Percentiles rank a stretch among this genome's conserved stretches.
These are phyloP conservation scores for Hygrophorus russula DNA, from an alignment of 768 basidiomycete species.

Conservation along the genomic window DNA sequence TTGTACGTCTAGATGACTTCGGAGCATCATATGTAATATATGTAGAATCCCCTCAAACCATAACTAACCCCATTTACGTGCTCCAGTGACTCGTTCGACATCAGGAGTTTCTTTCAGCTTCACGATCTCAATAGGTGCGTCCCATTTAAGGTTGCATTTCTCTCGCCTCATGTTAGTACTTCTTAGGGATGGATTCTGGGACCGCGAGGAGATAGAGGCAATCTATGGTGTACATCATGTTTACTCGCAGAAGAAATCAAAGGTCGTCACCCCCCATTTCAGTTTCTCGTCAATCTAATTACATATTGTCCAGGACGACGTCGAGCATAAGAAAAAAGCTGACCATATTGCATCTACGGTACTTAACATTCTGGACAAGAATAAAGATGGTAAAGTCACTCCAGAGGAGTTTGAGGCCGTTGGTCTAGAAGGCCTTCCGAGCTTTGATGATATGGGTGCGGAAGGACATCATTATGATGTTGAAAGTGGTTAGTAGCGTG, in stretches of 20 bases:
- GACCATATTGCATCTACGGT: conserved; percentile 65
- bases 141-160: neutral
- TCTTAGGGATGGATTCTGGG: conserved; percentile 68
- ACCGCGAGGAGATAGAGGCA: conserved; percentile 83
- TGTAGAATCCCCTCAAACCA: neutral
- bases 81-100: conserved; percentile 68
- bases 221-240: conserved; percentile 95
- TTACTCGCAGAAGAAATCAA: conserved; percentile 73
- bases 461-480: conserved; percentile 92
- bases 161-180: neutral
- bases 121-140: conserved; percentile 83
- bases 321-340: conserved; percentile 75
- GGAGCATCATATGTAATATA: conserved; percentile 72
- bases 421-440: conserved; percentile 69
- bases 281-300: neutral
- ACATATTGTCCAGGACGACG: conserved; percentile 41
- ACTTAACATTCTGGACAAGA: conserved; percentile 58
- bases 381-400: conserved; percentile 60
- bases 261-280: conserved; percentile 23
- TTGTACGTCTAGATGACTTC: conserved; percentile 58
- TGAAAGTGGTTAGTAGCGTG: conserved; percentile 63
- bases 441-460: conserved; percentile 73
- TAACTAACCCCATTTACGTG: conserved; percentile 4
- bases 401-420: conserved; percentile 61
- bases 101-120: conserved; percentile 85